Percentiles rank a stretch among this genome's conserved stretches.
phyloP scores from a whole-genome alignment of 306 rosid genomes.

The Prunus davidiana region DNA sequence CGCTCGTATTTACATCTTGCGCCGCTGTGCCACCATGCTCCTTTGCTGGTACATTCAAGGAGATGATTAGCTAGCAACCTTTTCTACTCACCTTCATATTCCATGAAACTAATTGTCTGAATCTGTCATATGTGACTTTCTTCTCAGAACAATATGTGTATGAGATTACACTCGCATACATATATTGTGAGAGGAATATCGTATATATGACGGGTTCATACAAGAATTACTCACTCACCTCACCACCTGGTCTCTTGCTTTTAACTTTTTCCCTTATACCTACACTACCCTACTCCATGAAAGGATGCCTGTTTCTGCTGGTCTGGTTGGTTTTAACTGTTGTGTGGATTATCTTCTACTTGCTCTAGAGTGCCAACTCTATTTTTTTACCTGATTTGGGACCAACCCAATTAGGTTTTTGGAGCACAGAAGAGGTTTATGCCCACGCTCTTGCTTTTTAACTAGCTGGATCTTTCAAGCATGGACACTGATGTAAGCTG shows the following conservation, averaged over 20 bases:
- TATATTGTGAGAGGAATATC: neutral
- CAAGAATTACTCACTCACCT: neutral
- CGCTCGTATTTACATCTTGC: conserved; percentile 80
- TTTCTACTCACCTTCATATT: neutral
- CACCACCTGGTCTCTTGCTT: neutral
- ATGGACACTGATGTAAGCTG: conserved; percentile 24
- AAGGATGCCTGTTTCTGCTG: conserved; percentile 7
- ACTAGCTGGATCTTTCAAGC: conserved; percentile 21
- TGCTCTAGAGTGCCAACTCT: conserved; percentile 16
- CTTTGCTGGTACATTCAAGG: conserved; percentile 94
- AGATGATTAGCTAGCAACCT: conserved; percentile 49
- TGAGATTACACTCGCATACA: neutral
- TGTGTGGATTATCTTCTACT: conserved; percentile 27
- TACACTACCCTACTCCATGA: conserved; percentile 2
- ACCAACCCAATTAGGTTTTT: conserved; percentile 37
- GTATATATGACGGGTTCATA: neutral
- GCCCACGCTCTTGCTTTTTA: conserved; percentile 38
- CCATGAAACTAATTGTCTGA: neutral
- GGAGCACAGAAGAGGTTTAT: conserved; percentile 36
- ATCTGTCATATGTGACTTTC: neutral
- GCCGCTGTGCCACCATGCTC: conserved; percentile 95
- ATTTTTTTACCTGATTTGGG: conserved; percentile 45
- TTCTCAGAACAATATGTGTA: neutral
- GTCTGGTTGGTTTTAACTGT: conserved; percentile 32
- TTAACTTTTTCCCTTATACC: conserved; percentile 5